These are phyloP conservation scores for Daldinia concentrica DNA, from an alignment of 495 filamentous ascomycete genomes.

Conservation along the genomic window DNA sequence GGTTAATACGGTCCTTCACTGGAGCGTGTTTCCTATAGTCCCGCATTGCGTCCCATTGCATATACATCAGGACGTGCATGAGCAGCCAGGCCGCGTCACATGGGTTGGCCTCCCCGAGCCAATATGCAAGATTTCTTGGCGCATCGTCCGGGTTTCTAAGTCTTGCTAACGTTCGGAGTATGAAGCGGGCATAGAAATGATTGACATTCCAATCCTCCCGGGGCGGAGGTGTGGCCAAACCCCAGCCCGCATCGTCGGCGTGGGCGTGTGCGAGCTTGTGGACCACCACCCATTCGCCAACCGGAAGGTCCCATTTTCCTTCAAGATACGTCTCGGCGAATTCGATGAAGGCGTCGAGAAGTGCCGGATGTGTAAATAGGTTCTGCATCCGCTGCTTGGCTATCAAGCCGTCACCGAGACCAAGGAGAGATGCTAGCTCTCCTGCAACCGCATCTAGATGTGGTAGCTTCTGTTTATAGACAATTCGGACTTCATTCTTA, in stretches of 20 bases:
- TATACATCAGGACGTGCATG: conserved; percentile 40
- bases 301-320: conserved; percentile 24
- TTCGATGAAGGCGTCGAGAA: conserved; percentile 21
- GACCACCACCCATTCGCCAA: conserved; percentile 23
- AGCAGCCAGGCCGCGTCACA: conserved; percentile 34
- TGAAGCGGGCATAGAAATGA: conserved; percentile 36
- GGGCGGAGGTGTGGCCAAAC: neutral
- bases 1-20: conserved; percentile 20
- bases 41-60: conserved; percentile 42
- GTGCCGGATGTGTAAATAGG: conserved; percentile 33
- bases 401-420: conserved; percentile 31
- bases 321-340: conserved; percentile 21
- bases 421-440: conserved; percentile 48
- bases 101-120: conserved; percentile 19
- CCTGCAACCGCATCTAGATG: conserved; percentile 12
- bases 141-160: neutral
- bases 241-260: neutral
- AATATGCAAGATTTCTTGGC: conserved; percentile 17
- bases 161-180: conserved; percentile 9
- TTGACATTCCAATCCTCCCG: conserved; percentile 8
- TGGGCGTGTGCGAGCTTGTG: conserved; percentile 7
- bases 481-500: conserved; percentile 9
- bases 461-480: conserved; percentile 27
- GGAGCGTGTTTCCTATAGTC: conserved; percentile 24
- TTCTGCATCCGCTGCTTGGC: conserved; percentile 26